Evolutionary conservation across 352 stramenopile species (phyloP).

Genomic region (Phytophthora rubi): DNA sequence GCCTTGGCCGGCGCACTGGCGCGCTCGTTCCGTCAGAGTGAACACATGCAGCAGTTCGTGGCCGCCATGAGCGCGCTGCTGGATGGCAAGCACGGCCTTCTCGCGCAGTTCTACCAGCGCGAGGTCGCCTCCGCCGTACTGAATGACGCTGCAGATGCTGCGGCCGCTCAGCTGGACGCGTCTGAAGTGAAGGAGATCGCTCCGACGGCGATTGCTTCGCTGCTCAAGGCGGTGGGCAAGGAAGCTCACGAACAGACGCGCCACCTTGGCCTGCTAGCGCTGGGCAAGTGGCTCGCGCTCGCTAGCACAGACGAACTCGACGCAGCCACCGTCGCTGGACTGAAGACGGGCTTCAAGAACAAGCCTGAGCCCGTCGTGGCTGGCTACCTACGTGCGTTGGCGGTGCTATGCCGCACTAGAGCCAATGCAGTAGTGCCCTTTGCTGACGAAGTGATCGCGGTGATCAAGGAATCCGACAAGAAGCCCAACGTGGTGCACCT

Average conservation of each 20-base stretch:
- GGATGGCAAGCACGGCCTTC: constrained; percentile 82
- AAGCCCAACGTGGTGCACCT: constrained; percentile 77
- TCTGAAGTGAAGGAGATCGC: constrained; percentile 53
- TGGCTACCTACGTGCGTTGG: constrained; percentile 66
- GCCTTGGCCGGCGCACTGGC: constrained; percentile 59
- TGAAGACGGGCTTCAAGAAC: constrained; percentile 70
- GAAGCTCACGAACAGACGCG: constrained; percentile 87
- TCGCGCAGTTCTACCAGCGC: constrained; percentile 91
- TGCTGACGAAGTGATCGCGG: constrained; percentile 54
- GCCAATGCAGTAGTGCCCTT: constrained; percentile 42
- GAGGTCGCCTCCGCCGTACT: constrained; percentile 77
- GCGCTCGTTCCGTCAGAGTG: constrained; percentile 51
- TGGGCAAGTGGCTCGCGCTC: constrained; percentile 80
- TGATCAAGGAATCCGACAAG: constrained; percentile 77
- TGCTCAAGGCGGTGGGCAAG: constrained; percentile 82
- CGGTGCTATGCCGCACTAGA: constrained; percentile 48
- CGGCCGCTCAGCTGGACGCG: constrained; percentile 36
- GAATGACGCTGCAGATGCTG: constrained; percentile 54
- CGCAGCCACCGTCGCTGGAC: constrained; percentile 39
- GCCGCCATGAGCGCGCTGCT: constrained; percentile 62
- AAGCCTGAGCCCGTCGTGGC: constrained; percentile 76
- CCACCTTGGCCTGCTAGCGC: constrained; percentile 66
- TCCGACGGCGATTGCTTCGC: constrained; percentile 45
- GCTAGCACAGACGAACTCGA: constrained; percentile 56
- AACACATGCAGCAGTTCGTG: constrained; percentile 65